Evolutionary conservation across 306 rosid genomes (phyloP), one percentile per base, ranked within the genome.

Genomic region (Cucurbita moschata): DNA sequence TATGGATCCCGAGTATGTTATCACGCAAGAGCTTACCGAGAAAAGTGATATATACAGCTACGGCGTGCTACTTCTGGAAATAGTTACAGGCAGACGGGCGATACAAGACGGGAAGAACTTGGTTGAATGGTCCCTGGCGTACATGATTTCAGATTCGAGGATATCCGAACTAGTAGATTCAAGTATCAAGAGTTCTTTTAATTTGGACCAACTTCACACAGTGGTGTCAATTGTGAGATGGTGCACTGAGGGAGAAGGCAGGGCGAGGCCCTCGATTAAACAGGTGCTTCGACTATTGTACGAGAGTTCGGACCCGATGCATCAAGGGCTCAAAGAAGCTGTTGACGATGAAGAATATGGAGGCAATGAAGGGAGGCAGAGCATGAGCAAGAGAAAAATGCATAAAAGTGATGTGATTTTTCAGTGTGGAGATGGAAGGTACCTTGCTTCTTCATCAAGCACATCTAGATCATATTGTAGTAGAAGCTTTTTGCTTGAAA

Each of bases 391-490:
- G 67, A 97, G 92, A 8, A 86, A 89, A 79, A 80, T 79, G 78
- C 85, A 76, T 30, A 75, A 87, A 74, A 81, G 82, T 38, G 97
- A 90, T 51, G 84, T 79, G 21, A 65, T 76, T 70, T 87, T 83
- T 74, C 84, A 83, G 59, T 89, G 96, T 21, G 97, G 96, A 35
- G 99, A 89, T 46, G 97, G 91, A 65, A 95, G 92, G 83, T 86
- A 83, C 81, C 90, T 91, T 35, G 97, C 99, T 78, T 95, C 99
- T 26, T 95, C 99, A 55, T 95, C 99, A 11, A 95, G 99, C 79
- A 95, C 99, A n/a, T 86, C 99, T 19, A 81, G 92, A 72, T 91
- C 99, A 4, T 84, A 91, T 85, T 88, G 99, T 85, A 95, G 99
- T 60, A 86, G 97, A 80, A 95, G 88, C 79, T 91, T 89, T 79